Base-by-base conservation (phyloP, 139 green algal species). In the Auxenochlorella pyrenoidosa region DNA sequence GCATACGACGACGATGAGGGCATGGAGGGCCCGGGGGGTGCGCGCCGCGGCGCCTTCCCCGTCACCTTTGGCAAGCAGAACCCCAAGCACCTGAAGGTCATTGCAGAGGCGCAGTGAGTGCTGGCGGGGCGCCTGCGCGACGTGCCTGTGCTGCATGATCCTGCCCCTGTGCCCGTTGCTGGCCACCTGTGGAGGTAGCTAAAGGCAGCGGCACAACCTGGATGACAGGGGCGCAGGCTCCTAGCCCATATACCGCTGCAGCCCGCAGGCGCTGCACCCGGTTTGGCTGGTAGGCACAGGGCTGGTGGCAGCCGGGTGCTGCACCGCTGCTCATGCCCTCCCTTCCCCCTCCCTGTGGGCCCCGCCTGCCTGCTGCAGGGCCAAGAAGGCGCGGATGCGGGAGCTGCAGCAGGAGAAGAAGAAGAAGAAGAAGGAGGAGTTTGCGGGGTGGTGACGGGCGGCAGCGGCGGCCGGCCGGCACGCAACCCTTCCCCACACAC, bases 371-470 rank as follows among this genome's bases (percentile, higher is more conserved):
- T 30, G 26, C 43, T 38, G 60, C 60, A 85, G 80, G 3, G 83
- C 83, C 22, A 73, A 65, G 36, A 87, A 87, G 83, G 68, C 54
- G 54, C 70, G 83, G 12, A 63, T 76, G 83, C 83, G 83, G 72
- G 83, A 82, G 72, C 28, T 38, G 40, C 83, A 87, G 51, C 44
- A 79, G n/a, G 83, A 87, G 51, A 87, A 87, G 83, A 87, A 87
- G 72, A 18, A 28, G 38, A 73, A 82, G 72, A 87, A 87, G 83
- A 82, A 87, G 72, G n/a, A 87, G 83, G 83, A 87, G 71, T 87
- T 87, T 73, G 47, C 51, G 73, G 83, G 81, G 3, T 86, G 81
- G 81, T 86, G 34, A 44, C 15, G 30, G 6, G 5, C 66, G 66
- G 54, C 54, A 63, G 54, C 47, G 12, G 47, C 47, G n/a, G n/a